Base-by-base conservation (phyloP, 2,329 filamentous ascomycete species). In the Ophiostoma australiae region DNA sequence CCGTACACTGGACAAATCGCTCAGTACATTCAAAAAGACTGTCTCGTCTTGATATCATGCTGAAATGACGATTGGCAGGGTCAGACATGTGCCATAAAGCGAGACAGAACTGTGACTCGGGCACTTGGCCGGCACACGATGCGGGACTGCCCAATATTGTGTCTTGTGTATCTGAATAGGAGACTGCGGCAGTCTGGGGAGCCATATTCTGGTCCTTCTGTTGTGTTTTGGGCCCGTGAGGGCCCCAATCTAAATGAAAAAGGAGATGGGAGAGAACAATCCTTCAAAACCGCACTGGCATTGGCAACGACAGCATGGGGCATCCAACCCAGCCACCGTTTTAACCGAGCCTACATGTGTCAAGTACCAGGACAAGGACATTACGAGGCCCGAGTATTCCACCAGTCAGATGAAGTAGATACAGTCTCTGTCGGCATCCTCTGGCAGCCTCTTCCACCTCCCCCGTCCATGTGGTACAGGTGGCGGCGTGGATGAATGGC, bases 1-100 rank as follows among this genome's bases (percentile, higher is more conserved):
- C 13, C 27, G 11, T 5, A 27, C 58, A 4, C 23, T 15, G 13
- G 10, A 11, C 27, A 33, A 10, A 3, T 33, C 58, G 20, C 20
- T 27, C 52, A 23, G 27, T 23, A 23, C 11, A 23, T 27, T 17
- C 4, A 31, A 61, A 61, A 61, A 33, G 27, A 33, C 58, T 33
- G 58, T 63, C 58, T 63, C 23, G 58, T 63, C 58, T 63, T 33
- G 23, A 6, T 63, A 17, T 48, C 17, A 7, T 48, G 44, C 44
- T 44, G 37, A 48, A 33, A 20, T 58, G 23, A 33, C 8, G 58
- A 63, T 63, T 13, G 27, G 58, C 58, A 33, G 58, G 58, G 58
- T 31, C 27, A 33, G 58, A 63, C 58, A 63, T 63, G 58, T 63
- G 27, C 58, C 27, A 63, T 63, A 11, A 63, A 33, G 27, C 58